Base-by-base conservation (phyloP, 345 rosid species). In the Carallia pectinifolia region DNA sequence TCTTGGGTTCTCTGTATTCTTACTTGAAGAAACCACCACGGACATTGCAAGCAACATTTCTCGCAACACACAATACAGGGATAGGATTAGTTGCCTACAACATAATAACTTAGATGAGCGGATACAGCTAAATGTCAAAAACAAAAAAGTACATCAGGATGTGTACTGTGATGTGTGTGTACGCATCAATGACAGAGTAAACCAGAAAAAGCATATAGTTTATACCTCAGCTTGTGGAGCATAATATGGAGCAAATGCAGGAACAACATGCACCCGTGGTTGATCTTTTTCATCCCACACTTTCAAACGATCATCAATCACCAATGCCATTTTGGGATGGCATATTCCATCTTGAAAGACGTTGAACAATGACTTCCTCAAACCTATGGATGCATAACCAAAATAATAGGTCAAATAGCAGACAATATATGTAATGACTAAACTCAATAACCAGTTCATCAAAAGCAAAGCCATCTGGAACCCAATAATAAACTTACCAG, bases 221-320 rank as follows among this genome's bases (percentile, higher is more conserved):
- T 75, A 69, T 91, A 96, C 99, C 81, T 96, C 99, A 71, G 98
- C 98, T 79, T 92, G 93, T 64, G 99, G 98, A 80, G 99, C 89
- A 76, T 81, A 86, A 75, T 96, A 96, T 48, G 99, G 99, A 72
- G 99, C 90, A 77, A 96, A 96, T 76, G 99, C 97, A 65, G 97
- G 98, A 82, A 96, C 98, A 62, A 90, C 97, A 74, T 96, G 99
- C 68, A 96, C 99, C 54, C 98, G 86, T 59, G 95, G 85, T 74
- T 96, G 99, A 89, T 96, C 99, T 75, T 90, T 88, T 76, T 90
- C 99, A 72, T 90, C 96, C 99, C 99, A 96, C 44, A 96, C 99
- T 81, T 92, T 88, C 80, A 90, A 80, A 58, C 97, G 95, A 74
- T 96, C 99, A 83, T 96, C 99, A 81, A 96, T 88, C 58, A 96